Percentiles rank a stretch among this genome's conserved stretches.
Conservation (phyloP, 2,329 filamentous ascomycete species). For the Colletotrichum horii region DNA sequence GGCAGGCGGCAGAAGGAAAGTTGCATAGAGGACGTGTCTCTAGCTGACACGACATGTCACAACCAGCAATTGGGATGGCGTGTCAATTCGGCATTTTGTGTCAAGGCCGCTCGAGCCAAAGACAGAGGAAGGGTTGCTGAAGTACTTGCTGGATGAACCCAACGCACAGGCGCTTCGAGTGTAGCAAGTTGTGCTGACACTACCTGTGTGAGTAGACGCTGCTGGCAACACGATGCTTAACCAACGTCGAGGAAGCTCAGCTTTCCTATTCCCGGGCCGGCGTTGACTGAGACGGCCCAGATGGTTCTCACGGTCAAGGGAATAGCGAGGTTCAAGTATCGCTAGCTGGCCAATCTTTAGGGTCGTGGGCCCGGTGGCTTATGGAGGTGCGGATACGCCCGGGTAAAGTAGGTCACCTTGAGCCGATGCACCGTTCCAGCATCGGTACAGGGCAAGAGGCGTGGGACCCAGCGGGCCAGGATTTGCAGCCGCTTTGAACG, state of each 20-base stretch:
- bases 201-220: neutral
- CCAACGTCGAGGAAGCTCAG: neutral
- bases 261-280: neutral
- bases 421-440: neutral
- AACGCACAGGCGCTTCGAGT: neutral
- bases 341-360: neutral
- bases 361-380: neutral
- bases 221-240: neutral
- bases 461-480: neutral
- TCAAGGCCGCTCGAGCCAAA: neutral
- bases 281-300: neutral
- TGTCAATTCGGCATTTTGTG: neutral
- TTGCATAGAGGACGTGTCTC: neutral
- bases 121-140: neutral
- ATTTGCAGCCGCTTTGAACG: neutral
- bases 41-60: neutral
- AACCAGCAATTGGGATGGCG: neutral
- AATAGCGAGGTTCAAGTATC: neutral
- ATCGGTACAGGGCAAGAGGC: neutral
- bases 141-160: neutral
- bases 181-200: neutral
- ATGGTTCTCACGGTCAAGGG: neutral
- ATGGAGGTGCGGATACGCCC: slow-evolving; percentile 12
- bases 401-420: neutral
- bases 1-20: neutral